These are phyloP conservation scores for Danielozyma ontarioensis DNA, from an alignment of 805 yeast species.

Conservation along the genomic window DNA sequence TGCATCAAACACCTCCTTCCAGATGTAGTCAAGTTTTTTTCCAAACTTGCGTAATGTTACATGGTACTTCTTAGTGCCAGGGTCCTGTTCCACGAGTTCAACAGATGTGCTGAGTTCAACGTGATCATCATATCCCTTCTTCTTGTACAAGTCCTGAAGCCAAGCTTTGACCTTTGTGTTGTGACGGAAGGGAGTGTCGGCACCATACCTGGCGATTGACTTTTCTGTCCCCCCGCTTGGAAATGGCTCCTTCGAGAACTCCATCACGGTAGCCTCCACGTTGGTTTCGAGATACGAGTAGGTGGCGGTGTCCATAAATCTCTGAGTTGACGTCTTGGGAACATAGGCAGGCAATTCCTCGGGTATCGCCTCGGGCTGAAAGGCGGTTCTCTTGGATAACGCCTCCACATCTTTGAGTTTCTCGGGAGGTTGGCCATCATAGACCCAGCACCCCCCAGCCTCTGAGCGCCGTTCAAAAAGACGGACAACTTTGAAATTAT, in stretches of 20 bases:
- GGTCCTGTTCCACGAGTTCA: conserved; percentile 19
- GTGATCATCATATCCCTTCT: conserved; percentile 15
- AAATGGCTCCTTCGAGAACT: conserved; percentile 16
- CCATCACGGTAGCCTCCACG: conserved; percentile 18
- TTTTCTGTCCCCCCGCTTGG: conserved; percentile 8
- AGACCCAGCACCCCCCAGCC: conserved; percentile 19
- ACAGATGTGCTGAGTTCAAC: conserved; percentile 19
- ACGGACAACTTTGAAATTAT: conserved; percentile 9
- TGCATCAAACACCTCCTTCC: conserved; percentile 14
- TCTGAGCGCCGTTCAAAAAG: conserved; percentile 14
- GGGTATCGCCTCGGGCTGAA: conserved; percentile 9
- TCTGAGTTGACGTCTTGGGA: conserved; percentile 10
- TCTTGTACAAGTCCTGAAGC: conserved; percentile 15
- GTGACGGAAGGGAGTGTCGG: conserved; percentile 16
- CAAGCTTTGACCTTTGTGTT: conserved; percentile 12
- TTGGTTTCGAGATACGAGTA: conserved; percentile 19
- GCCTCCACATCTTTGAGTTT: conserved; percentile 8
- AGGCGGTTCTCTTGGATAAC: conserved; percentile 7
- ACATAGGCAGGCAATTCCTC: conserved; percentile 10
- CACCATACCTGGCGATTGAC: conserved; percentile 12
- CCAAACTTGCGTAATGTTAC: conserved; percentile 8
- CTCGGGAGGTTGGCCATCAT: conserved; percentile 14
- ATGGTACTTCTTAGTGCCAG: conserved; percentile 11
- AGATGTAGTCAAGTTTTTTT: conserved; percentile 11
- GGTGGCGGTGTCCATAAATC: conserved; percentile 22